Evolutionary conservation across 768 basidiomycete species (phyloP).

Genomic region (Leccinum obscurum): DNA sequence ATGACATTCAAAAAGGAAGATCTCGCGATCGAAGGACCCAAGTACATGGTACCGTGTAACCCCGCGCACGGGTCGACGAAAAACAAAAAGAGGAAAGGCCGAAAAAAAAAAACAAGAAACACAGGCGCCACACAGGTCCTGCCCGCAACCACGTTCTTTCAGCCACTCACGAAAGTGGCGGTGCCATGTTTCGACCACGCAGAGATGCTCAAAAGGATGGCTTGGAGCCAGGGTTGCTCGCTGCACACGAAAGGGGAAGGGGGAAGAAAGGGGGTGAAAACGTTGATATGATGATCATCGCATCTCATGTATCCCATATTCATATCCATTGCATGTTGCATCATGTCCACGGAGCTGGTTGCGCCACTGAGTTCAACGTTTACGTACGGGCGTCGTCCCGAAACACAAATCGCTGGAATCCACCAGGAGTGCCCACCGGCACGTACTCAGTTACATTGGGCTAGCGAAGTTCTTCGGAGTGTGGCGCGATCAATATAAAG

Average conservation of each 20-base stretch:
- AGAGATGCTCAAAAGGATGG: constrained; percentile 1
- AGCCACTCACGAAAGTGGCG: constrained; percentile 22
- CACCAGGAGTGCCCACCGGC: neutral
- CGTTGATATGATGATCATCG: neutral
- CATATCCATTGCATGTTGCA: neutral
- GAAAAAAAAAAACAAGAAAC: constrained; percentile 3
- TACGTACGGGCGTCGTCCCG: constrained; percentile 16
- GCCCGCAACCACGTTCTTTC: constrained; percentile 22
- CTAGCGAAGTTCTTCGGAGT: neutral
- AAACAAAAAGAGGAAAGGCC: neutral
- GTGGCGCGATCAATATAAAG: constrained; percentile 11
- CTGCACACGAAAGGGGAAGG: neutral
- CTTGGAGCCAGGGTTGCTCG: neutral
- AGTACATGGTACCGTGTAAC: neutral
- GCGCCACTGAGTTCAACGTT: constrained; percentile 14
- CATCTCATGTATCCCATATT: neutral
- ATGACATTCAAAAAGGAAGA: constrained; percentile 4
- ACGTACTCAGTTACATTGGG: neutral
- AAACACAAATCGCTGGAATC: constrained; percentile 2
- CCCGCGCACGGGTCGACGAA: neutral
- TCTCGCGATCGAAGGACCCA: constrained; percentile 5
- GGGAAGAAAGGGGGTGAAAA: neutral
- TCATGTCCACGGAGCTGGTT: constrained; percentile 17
- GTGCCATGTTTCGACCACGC: constrained; percentile 9
- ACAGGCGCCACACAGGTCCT: constrained; percentile 22